Evolutionary conservation across 2,329 filamentous ascomycete genomes (phyloP).

Genomic region (Aspergillus fructus): DNA sequence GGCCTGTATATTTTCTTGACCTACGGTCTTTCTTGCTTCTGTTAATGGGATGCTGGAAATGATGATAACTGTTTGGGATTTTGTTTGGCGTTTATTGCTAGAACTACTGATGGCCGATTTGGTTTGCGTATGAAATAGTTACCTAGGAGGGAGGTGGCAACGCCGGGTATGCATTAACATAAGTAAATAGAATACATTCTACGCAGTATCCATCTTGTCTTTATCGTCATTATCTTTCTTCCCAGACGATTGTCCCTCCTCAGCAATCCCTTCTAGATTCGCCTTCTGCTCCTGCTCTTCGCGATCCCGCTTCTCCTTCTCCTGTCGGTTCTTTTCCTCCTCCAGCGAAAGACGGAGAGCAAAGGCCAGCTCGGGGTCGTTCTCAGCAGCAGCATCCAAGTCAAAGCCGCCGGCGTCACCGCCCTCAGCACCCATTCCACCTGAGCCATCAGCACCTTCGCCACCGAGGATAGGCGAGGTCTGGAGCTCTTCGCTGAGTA

Average conservation of each 20-base stretch:
- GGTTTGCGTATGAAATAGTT: not conserved
- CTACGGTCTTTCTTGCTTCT: not conserved
- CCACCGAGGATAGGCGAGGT: constrained; percentile 86
- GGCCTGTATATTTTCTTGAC: not conserved
- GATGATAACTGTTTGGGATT: not conserved
- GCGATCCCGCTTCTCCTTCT: constrained; percentile 77
- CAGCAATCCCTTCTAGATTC: constrained; percentile 76
- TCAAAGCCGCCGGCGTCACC: constrained; percentile 60
- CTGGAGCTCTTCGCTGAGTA: constrained; percentile 89
- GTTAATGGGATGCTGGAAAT: not conserved
- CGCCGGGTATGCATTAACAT: constrained; percentile 39
- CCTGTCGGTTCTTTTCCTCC: constrained; percentile 91
- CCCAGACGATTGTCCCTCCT: constrained; percentile 68
- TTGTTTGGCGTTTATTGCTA: not conserved
- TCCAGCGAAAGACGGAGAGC: constrained; percentile 97
- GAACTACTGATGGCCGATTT: not conserved
- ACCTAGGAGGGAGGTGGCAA: constrained; percentile 23
- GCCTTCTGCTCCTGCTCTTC: constrained; percentile 71
- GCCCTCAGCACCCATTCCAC: constrained; percentile 47
- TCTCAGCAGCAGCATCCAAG: constrained; percentile 80
- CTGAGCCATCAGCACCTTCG: constrained; percentile 62
- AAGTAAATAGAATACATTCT: constrained; percentile 21
- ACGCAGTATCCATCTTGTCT: constrained; percentile 92
- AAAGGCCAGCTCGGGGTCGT: constrained; percentile 87
- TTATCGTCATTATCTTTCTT: constrained; percentile 58